Evolutionary conservation across 345 rosid species (phyloP).

Genomic region (Acer saccharum): DNA sequence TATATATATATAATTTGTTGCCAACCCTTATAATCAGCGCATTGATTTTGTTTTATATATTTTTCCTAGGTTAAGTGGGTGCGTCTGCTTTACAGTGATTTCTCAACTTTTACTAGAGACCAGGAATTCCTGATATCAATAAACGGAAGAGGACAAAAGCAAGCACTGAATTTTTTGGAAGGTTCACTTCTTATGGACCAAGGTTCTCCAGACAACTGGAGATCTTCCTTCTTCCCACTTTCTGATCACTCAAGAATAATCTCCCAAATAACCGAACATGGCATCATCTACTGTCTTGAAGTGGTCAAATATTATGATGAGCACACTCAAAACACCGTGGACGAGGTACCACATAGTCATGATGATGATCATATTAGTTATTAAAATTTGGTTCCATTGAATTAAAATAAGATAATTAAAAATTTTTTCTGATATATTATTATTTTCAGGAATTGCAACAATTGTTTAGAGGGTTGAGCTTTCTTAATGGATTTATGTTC

Average conservation of each 20-base stretch:
- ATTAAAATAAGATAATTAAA: too few relatives aligned
- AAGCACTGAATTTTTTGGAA: slow-evolving; percentile 61
- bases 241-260: slow-evolving; percentile 54
- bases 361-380: background rate
- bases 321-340: slow-evolving; percentile 37
- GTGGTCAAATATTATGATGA: slow-evolving; percentile 62
- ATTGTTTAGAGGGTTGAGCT: slow-evolving; percentile 33
- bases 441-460: slow-evolving; percentile 41
- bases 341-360: slow-evolving; percentile 34
- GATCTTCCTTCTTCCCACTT: slow-evolving; percentile 65
- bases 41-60: background rate
- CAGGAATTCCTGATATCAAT: slow-evolving; percentile 64
- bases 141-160: slow-evolving; percentile 38
- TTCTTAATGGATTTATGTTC: slow-evolving; percentile 35
- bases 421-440: background rate
- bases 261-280: slow-evolving; percentile 50
- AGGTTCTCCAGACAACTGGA: slow-evolving; percentile 58
- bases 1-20: background rate
- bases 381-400: background rate
- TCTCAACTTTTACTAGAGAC: slow-evolving; percentile 59
- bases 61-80: slow-evolving; percentile 64
- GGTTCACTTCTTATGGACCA: slow-evolving; percentile 62
- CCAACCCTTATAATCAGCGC: background rate
- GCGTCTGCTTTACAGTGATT: slow-evolving; percentile 69
- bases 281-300: slow-evolving; percentile 74